Evolutionary conservation across 1,139 yeast genomes (phyloP).

Genomic region (Protomyces macrosporus): DNA sequence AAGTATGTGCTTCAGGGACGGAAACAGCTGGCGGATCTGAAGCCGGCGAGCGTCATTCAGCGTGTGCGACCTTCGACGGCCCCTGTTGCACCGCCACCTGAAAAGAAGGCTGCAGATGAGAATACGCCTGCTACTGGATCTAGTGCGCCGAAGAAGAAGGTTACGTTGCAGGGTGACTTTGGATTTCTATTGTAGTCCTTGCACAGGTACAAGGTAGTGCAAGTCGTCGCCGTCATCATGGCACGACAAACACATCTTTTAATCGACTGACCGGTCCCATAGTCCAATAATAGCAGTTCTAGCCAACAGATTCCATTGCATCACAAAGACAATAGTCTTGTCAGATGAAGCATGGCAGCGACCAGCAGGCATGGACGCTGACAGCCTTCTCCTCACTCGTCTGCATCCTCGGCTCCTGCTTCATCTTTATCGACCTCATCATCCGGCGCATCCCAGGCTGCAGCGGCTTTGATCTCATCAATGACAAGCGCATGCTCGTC

Average conservation of each 20-base stretch:
- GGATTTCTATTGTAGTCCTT: not conserved
- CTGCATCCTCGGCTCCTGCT: conserved; percentile 55
- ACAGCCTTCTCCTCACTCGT: conserved; percentile 53
- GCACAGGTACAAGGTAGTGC: too few relatives aligned
- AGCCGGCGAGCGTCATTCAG: not conserved
- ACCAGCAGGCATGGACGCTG: conserved; percentile 53
- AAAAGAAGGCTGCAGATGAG: not conserved
- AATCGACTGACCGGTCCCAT: too few relatives aligned
- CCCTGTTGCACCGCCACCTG: not conserved
- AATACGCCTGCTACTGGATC: not conserved
- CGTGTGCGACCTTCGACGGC: not conserved
- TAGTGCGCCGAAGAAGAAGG: not conserved
- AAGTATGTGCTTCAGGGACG: conserved; percentile 17
- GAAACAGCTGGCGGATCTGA: not conserved
- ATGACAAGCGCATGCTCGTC: conserved; percentile 44
- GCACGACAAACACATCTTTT: too few relatives aligned
- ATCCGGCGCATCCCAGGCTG: conserved; percentile 16
- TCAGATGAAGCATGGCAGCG: conserved; percentile 19
- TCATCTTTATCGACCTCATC: conserved; percentile 48
- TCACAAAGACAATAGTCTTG: not conserved
- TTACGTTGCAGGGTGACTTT: not conserved
- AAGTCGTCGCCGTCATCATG: too few relatives aligned
- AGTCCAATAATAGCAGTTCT: too few relatives aligned
- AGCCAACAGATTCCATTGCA: not conserved
- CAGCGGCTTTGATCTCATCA: conserved; percentile 5